Evolutionary conservation across 1,284 basidiomycete genomes (phyloP).

Genomic region (Cystobasidiaceae sp.): DNA sequence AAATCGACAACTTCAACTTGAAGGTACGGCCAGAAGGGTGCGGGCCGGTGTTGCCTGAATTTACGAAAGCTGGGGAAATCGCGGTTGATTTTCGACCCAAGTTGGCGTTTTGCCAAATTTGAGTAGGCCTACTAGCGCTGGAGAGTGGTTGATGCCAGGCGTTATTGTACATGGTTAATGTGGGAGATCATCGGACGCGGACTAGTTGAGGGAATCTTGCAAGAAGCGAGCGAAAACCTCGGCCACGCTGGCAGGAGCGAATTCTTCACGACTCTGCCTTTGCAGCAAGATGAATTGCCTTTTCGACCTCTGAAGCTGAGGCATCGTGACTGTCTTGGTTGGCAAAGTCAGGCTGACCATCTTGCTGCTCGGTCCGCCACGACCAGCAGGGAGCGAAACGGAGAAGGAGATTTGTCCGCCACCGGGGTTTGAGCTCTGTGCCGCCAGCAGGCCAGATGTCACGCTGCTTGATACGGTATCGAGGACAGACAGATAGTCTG

Average conservation of each 20-base stretch:
- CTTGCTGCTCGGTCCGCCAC: conserved; percentile 39
- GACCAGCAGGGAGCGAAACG: conserved; percentile 32
- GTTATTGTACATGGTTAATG: background rate
- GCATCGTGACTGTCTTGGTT: conserved; percentile 63
- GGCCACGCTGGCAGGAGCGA: conserved; percentile 67
- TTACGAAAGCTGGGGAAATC: no score
- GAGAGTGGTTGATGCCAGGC: no score
- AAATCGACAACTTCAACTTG: no score
- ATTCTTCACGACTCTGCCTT: conserved; percentile 70
- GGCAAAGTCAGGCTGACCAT: conserved; percentile 57
- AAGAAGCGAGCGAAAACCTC: conserved; percentile 71
- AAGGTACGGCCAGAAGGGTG: no score
- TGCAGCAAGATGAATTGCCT: conserved; percentile 81
- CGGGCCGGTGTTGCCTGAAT: no score
- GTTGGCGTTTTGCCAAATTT: no score
- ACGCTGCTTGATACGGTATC: conserved; percentile 40
- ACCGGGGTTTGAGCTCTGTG: conserved; percentile 31
- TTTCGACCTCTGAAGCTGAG: conserved; percentile 78
- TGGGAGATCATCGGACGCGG: background rate
- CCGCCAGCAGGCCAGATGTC: conserved; percentile 40
- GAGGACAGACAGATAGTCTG: conserved; percentile 48
- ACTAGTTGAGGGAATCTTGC: conserved; percentile 14
- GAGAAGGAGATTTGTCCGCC: conserved; percentile 20
- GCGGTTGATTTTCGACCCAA: no score
- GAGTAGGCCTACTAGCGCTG: background rate